A percentile compares a stretch with the other conserved stretches of the same genome.
Conservation (phyloP, 208 protist genomes). For the Leishmania turanica region DNA sequence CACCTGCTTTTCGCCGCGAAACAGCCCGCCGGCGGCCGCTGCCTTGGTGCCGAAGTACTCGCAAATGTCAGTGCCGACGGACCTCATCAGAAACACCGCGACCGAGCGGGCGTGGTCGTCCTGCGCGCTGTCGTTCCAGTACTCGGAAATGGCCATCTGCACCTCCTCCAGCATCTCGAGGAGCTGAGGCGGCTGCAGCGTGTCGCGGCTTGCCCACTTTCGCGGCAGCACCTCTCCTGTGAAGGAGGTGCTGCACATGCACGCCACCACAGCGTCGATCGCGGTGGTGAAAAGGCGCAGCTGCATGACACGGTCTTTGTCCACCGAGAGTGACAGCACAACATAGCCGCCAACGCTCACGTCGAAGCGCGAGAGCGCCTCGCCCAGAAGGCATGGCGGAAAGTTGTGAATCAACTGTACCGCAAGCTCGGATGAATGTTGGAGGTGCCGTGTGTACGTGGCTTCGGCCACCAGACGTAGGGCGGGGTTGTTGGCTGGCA, state of each 20-base stretch:
- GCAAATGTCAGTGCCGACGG: slow-evolving; percentile 71
- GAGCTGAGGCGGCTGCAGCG: slow-evolving; percentile 55
- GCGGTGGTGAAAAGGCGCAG: slow-evolving; percentile 61
- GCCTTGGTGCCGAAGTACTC: slow-evolving; percentile 64
- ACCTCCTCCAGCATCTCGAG: slow-evolving; percentile 79
- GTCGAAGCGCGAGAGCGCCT: slow-evolving; percentile 58
- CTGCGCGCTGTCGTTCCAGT: slow-evolving; percentile 86
- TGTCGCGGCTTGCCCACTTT: slow-evolving; percentile 47
- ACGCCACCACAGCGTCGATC: slow-evolving; percentile 62
- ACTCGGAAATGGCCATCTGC: slow-evolving; percentile 77
- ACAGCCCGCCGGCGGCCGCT: slow-evolving; percentile 46
- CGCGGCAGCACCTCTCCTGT: slow-evolving; percentile 56
- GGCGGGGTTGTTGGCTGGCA: slow-evolving; percentile 60
- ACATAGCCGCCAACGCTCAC: slow-evolving; percentile 73
- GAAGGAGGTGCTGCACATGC: slow-evolving; percentile 84
- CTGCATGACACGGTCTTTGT: slow-evolving; percentile 29
- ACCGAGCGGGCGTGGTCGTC: slow-evolving; percentile 73
- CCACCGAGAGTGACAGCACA: slow-evolving; percentile 64
- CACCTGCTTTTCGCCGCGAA: slow-evolving; percentile 50
- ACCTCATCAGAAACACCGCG: slow-evolving; percentile 77
- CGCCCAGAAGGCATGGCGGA: slow-evolving; percentile 60
- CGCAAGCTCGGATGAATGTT: slow-evolving; percentile 51
- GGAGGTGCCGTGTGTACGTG: slow-evolving; percentile 78
- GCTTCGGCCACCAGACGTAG: slow-evolving; percentile 79
- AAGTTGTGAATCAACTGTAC: slow-evolving; percentile 64